phyloP scores from a whole-genome alignment of 1,284 basidiomycete genomes.

The Irpex sp. region DNA sequence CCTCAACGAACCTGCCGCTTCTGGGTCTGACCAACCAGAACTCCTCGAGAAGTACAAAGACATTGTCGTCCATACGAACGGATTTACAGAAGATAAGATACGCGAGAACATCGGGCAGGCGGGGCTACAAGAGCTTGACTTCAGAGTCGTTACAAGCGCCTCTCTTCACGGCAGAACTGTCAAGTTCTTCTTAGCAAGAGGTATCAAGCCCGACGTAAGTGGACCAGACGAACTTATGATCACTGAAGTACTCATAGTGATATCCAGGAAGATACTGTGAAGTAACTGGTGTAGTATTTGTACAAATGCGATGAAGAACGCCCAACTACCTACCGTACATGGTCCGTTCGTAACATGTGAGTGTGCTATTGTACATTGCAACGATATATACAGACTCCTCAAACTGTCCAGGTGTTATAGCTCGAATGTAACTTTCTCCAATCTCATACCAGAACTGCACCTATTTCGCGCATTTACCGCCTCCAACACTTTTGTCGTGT shows the following conservation, averaged over 20 bases:
- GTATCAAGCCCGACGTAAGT: not conserved
- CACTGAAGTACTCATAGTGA: not conserved
- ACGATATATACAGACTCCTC: not conserved
- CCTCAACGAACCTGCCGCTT: not conserved
- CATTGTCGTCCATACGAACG: constrained; percentile 55
- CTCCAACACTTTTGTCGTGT: not conserved
- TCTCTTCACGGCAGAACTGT: not conserved
- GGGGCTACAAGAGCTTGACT: constrained; percentile 48
- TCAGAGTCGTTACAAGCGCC: constrained; percentile 33
- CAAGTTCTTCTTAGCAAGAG: not conserved
- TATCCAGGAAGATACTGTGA: too few relatives aligned
- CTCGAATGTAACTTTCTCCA: not conserved
- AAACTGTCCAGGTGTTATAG: not conserved
- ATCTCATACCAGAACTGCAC: not conserved
- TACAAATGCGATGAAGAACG: too few relatives aligned
- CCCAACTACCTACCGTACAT: not conserved
- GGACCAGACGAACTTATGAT: too few relatives aligned
- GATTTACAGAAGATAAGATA: constrained; percentile 54
- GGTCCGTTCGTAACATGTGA: not conserved
- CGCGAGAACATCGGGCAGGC: constrained; percentile 50
- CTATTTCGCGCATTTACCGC: not conserved
- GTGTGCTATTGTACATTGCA: not conserved
- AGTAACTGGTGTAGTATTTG: too few relatives aligned
- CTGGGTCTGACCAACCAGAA: constrained; percentile 12
- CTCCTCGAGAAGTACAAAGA: constrained; percentile 33